phyloP scores from a whole-genome alignment of 768 basidiomycete species.

The Chalciporus sphaerocephalus region DNA sequence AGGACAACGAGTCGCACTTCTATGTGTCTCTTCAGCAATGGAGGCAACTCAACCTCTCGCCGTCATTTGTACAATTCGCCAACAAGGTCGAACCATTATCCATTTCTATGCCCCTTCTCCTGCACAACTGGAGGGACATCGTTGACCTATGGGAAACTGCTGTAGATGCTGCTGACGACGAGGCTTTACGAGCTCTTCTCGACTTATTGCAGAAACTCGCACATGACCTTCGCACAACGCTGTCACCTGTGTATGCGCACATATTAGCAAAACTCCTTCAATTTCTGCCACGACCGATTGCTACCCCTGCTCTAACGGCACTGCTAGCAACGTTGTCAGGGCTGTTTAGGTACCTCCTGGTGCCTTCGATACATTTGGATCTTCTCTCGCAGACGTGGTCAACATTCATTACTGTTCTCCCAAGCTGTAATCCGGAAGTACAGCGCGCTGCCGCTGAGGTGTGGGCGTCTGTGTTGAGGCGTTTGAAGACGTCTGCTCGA shows the following conservation, averaged over 20 bases:
- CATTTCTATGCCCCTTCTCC: slow-evolving; percentile 71
- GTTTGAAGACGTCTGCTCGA: slow-evolving; percentile 59
- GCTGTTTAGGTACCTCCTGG: slow-evolving; percentile 68
- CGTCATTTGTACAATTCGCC: slow-evolving; percentile 69
- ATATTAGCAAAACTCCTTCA: slow-evolving; percentile 53
- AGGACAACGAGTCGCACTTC: slow-evolving; percentile 82
- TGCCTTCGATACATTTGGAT: slow-evolving; percentile 53
- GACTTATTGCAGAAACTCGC: slow-evolving; percentile 76
- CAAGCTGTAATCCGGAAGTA: slow-evolving; percentile 63
- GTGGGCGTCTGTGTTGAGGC: slow-evolving; percentile 75
- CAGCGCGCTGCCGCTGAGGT: slow-evolving; percentile 80
- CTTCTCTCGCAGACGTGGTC: slow-evolving; percentile 61
- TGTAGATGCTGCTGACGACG: slow-evolving; percentile 59
- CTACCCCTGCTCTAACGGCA: slow-evolving; percentile 54
- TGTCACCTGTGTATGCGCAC: slow-evolving; percentile 57
- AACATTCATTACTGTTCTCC: slow-evolving; percentile 45
- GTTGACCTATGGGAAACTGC: slow-evolving; percentile 60
- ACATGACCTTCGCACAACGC: slow-evolving; percentile 76
- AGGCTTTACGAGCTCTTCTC: slow-evolving; percentile 67
- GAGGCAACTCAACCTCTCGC: slow-evolving; percentile 75
- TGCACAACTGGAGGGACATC: slow-evolving; percentile 76
- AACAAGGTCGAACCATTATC: slow-evolving; percentile 56
- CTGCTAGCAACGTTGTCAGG: slow-evolving; percentile 65
- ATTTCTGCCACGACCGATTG: slow-evolving; percentile 55
- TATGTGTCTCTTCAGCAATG: slow-evolving; percentile 68